Base-by-base conservation (phyloP, 257 asterid genomes). In the Asclepias syriaca region DNA sequence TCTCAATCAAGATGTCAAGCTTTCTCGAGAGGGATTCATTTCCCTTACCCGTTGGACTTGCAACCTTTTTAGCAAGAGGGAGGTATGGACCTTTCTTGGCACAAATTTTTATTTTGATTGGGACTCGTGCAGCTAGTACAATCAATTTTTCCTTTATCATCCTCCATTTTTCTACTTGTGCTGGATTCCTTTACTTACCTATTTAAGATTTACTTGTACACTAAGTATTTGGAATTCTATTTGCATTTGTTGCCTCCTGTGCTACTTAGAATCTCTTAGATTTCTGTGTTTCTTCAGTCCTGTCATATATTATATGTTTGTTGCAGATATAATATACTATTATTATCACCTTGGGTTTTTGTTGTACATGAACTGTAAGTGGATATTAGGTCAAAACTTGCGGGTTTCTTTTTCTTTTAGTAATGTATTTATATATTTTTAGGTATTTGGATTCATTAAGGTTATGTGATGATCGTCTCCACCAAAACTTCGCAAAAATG, bases 1-100 rank as follows among this genome's bases (percentile, higher is more conserved):
- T 95, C 90, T 85, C 96, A 50, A 87, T 95, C 85, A 90, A 85
- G 84, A 80, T 89, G 72, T 95, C 99, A 78, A 92, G 96, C 85
- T 84, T 91, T 80, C 80, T 81, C 18, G 90, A 79, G 72, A 75
- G 79, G 57, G 78, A 83, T 84, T 66, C 83, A 66, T 84, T 81
- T 77, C 74, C 81, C 61, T 49, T 85, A 55, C 99, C 97, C 19
- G 73, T 45, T 81, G 88, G 95, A 72, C 79, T 95, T 79, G 69
- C 81, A 67, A 79, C 85, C 54, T 85, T 94, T 83, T 80, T 94
- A 69, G 86, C 83, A 76, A 83, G 89, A 55, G 93, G 89, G 79
- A 91, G 96, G 98, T 94, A 84, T 51, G 59, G n/a, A 24, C n/a
- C 46, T 58, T n/a, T 49, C 32, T 69, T 75, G 46, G 56, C 63